Evolutionary conservation across 306 rosid species (phyloP).

Genomic region (Cucurbita maxima): DNA sequence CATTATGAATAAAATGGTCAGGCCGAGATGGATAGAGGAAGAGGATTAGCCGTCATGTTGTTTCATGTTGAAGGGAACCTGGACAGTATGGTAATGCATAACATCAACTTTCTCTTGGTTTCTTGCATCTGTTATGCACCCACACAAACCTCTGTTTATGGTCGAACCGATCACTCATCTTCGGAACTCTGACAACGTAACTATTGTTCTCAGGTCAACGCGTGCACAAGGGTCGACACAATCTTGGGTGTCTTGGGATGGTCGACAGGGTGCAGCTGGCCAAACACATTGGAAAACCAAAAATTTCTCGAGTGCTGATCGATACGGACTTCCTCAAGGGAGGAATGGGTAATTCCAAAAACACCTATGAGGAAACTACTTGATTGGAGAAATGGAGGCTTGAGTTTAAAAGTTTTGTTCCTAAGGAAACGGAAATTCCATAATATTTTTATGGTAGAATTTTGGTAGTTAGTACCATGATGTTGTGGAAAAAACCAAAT

Average conservation of each 20-base stretch:
- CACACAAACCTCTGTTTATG: not conserved
- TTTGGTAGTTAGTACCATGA: slow-evolving; percentile 18
- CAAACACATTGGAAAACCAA: slow-evolving; percentile 38
- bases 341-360: not conserved
- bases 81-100: slow-evolving; percentile 56
- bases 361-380: not conserved
- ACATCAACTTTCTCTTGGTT: not conserved
- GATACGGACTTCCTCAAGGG: not conserved
- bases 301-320: slow-evolving; percentile 42
- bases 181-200: not conserved
- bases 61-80: slow-evolving; percentile 67
- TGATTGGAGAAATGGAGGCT: slow-evolving; percentile 16
- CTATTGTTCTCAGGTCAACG: slow-evolving; percentile 33
- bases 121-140: not conserved
- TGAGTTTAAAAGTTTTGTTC: slow-evolving; percentile 69
- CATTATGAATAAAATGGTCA: slow-evolving; percentile 34
- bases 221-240: slow-evolving; percentile 53
- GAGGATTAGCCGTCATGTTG: slow-evolving; percentile 85
- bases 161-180: not conserved
- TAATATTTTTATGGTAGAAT: slow-evolving; percentile 14
- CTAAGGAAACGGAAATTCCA: slow-evolving; percentile 5
- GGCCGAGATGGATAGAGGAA: slow-evolving; percentile 95
- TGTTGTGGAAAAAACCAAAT: slow-evolving; percentile 9
- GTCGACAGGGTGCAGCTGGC: slow-evolving; percentile 98
- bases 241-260: slow-evolving; percentile 82